Evolutionary conservation across 2,329 filamentous ascomycete species (phyloP).

Genomic region (Paecilomyces sp.): DNA sequence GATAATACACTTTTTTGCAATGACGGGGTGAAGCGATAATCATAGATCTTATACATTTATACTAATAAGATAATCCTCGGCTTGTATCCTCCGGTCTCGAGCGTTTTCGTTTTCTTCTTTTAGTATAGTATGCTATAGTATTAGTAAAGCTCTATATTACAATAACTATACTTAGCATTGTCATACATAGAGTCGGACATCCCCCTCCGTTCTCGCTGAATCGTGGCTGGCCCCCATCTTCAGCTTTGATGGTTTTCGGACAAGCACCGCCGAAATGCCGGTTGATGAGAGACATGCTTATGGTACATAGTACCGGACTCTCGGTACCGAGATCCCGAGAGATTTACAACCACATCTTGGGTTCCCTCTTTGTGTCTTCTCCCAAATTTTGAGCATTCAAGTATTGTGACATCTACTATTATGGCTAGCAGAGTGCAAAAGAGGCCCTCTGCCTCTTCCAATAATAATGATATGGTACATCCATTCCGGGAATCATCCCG

Average conservation of each 20-base stretch:
- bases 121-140: neutral
- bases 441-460: neutral
- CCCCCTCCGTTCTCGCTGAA: neutral
- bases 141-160: neutral
- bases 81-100: neutral
- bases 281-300: neutral
- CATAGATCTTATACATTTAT: neutral
- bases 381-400: neutral
- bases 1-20: neutral
- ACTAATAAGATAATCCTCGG: neutral
- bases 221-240: neutral
- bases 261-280: neutral
- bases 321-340: neutral
- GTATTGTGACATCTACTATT: neutral
- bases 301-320: neutral
- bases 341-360: neutral
- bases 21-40: neutral
- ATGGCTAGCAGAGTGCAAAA: neutral
- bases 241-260: neutral
- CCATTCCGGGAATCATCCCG: constrained; percentile 1
- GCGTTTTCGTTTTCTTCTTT: too few species aligned
- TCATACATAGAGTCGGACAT: neutral
- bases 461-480: neutral
- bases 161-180: neutral
- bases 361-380: neutral